These are phyloP conservation scores for Fomitopsis pinicola DNA, from an alignment of 1,284 basidiomycete genomes.

Conservation along the genomic window DNA sequence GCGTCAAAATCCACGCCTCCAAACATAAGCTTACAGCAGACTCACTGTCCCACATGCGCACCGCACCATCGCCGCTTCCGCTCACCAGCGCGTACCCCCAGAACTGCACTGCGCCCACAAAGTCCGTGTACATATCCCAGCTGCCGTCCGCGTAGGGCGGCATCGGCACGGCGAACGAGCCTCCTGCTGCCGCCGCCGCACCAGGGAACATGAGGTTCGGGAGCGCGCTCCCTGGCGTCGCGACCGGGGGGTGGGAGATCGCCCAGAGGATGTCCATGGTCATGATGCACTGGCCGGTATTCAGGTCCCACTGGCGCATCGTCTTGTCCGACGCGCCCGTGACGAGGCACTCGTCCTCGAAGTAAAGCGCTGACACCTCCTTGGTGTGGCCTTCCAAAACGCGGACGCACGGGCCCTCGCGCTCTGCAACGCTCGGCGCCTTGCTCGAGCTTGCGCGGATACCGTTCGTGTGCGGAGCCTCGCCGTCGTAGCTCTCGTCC, in stretches of 20 bases:
- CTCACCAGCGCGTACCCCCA: constrained; percentile 98
- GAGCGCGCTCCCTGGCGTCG: constrained; percentile 36
- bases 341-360: constrained; percentile 92
- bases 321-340: constrained; percentile 99
- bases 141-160: constrained; percentile 87
- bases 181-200: constrained; percentile 54
- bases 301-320: constrained; percentile 96
- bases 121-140: constrained; percentile 96
- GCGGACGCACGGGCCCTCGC: constrained; percentile 59
- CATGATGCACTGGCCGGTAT: constrained; percentile 95
- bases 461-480: constrained; percentile 29
- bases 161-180: constrained; percentile 76
- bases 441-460: constrained; percentile 20
- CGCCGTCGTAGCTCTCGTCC: constrained; percentile 40
- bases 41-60: constrained; percentile 99
- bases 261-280: constrained; percentile 99
- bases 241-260: constrained; percentile 84
- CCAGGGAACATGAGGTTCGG: constrained; percentile 49
- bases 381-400: constrained; percentile 90
- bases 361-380: constrained; percentile 90
- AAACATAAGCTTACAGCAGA: constrained; percentile 8
- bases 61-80: constrained; percentile 94
- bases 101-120: constrained; percentile 96
- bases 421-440: constrained; percentile 22
- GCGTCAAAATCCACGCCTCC: neutral